These are phyloP conservation scores for Polyporus arcularius DNA, from an alignment of 768 basidiomycete genomes.

Conservation along the genomic window DNA sequence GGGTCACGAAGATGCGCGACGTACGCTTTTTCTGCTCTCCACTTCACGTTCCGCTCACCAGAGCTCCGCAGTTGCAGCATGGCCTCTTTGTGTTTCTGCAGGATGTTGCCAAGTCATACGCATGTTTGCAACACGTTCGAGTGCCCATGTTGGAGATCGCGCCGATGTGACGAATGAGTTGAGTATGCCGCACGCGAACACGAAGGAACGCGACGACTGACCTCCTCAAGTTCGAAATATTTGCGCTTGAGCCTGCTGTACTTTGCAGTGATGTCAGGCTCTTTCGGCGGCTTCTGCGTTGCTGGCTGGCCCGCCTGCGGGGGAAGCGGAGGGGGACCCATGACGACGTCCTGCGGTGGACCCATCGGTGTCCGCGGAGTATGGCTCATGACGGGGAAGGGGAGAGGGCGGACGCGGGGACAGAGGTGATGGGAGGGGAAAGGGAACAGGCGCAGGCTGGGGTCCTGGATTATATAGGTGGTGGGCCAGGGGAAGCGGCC, in stretches of 20 bases:
- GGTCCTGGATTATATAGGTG: slow-evolving; percentile 23
- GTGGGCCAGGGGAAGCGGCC: slow-evolving; percentile 26
- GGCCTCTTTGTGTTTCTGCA: slow-evolving; percentile 61
- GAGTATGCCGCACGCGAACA: background rate
- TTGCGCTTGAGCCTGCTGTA: slow-evolving; percentile 66
- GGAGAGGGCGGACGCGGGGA: slow-evolving; percentile 15
- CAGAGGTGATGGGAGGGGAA: slow-evolving; percentile 11
- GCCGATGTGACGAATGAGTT: slow-evolving; percentile 10
- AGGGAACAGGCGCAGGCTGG: slow-evolving; percentile 11
- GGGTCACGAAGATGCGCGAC: slow-evolving; percentile 29
- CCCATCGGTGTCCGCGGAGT: slow-evolving; percentile 34
- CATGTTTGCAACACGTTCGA: background rate
- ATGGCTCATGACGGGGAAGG: slow-evolving; percentile 18
- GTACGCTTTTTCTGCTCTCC: slow-evolving; percentile 65
- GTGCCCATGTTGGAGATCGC: background rate
- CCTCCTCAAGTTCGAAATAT: slow-evolving; percentile 71
- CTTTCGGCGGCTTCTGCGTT: slow-evolving; percentile 27
- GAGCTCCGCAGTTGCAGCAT: slow-evolving; percentile 58
- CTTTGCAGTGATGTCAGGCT: slow-evolving; percentile 58
- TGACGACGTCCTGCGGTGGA: slow-evolving; percentile 45
- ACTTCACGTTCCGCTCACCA: slow-evolving; percentile 62
- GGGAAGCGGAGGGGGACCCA: slow-evolving; percentile 49
- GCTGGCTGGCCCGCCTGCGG: slow-evolving; percentile 34
- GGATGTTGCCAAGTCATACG: slow-evolving; percentile 7
- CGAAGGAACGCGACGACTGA: slow-evolving; percentile 27